phyloP scores from a whole-genome alignment of 192 early-diverging fungal species.

The Coemansia sp. region DNA sequence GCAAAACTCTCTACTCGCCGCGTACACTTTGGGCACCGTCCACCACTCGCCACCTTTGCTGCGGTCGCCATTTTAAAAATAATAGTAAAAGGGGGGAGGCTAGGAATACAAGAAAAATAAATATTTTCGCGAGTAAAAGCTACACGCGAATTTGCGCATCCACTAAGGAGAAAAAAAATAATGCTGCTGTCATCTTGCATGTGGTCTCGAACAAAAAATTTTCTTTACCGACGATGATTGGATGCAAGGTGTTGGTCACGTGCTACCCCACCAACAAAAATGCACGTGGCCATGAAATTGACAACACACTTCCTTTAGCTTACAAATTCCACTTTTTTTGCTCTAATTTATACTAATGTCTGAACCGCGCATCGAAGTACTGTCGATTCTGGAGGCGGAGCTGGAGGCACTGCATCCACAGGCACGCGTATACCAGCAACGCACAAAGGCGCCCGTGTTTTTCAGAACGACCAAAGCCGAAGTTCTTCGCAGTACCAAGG shows the following conservation, averaged over 20 bases:
- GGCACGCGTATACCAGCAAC: constrained; percentile 31
- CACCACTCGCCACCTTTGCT: constrained; percentile 9
- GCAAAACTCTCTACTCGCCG: constrained; percentile 26
- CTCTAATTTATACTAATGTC: neutral
- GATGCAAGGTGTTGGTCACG: constrained; percentile 7
- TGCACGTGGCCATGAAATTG: no score
- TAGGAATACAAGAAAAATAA: constrained; percentile 4
- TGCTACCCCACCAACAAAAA: neutral
- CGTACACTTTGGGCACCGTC: constrained; percentile 39
- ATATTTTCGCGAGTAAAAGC: neutral
- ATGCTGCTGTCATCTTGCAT: neutral
- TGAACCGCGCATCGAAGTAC: constrained; percentile 19
- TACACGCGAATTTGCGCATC: neutral
- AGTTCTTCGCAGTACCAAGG: constrained; percentile 14
- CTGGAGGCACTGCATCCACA: constrained; percentile 24
- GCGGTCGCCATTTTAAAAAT: neutral
- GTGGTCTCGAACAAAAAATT: constrained; percentile 15
- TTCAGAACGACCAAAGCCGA: constrained; percentile 13
- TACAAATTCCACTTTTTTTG: neutral
- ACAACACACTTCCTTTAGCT: neutral
- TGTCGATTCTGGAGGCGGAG: constrained; percentile 35
- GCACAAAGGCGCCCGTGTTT: constrained; percentile 24
- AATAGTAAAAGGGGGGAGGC: neutral
- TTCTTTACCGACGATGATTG: neutral
- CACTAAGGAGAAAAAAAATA: constrained; percentile 4